phyloP scores from a whole-genome alignment of 495 filamentous ascomycete species.

The Ascobolus immersus region DNA sequence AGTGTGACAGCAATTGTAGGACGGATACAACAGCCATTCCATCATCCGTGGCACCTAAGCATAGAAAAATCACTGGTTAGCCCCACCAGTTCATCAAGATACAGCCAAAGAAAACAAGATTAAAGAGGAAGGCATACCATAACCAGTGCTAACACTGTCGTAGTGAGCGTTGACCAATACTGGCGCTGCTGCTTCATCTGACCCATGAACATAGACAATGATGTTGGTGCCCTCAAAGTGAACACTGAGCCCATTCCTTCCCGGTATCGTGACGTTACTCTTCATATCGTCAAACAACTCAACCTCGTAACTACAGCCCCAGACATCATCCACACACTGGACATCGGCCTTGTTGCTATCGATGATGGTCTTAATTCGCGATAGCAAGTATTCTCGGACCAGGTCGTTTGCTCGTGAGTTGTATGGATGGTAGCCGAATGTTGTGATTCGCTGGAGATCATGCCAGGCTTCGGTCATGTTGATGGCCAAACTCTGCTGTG shows the following conservation, averaged over 20 bases:
- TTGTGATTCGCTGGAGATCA: constrained; percentile 50
- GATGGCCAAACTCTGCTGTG: constrained; percentile 30
- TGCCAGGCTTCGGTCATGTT: constrained; percentile 67
- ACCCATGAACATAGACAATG: constrained; percentile 69
- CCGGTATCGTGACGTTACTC: constrained; percentile 11
- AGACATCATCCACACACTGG: constrained; percentile 50
- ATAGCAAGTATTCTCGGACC: constrained; percentile 49
- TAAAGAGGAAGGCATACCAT: constrained; percentile 17
- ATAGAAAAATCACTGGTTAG: background rate
- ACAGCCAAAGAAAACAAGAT: too few relatives aligned
- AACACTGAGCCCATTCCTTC: constrained; percentile 31
- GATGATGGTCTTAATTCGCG: constrained; percentile 41
- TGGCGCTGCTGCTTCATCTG: constrained; percentile 38
- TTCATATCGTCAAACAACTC: constrained; percentile 23
- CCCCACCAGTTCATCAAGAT: too few relatives aligned
- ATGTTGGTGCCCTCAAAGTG: constrained; percentile 91
- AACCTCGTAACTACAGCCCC: constrained; percentile 65
- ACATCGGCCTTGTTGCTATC: constrained; percentile 28
- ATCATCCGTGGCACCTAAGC: constrained; percentile 67
- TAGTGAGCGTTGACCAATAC: constrained; percentile 86
- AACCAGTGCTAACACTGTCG: constrained; percentile 78
- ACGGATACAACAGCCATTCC: constrained; percentile 69
- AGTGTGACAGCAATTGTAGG: constrained; percentile 71
- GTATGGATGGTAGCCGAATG: constrained; percentile 52
- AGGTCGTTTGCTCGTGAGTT: constrained; percentile 65